Base-by-base conservation (phyloP, 768 basidiomycete species). In the Phanerochaete sordida region DNA sequence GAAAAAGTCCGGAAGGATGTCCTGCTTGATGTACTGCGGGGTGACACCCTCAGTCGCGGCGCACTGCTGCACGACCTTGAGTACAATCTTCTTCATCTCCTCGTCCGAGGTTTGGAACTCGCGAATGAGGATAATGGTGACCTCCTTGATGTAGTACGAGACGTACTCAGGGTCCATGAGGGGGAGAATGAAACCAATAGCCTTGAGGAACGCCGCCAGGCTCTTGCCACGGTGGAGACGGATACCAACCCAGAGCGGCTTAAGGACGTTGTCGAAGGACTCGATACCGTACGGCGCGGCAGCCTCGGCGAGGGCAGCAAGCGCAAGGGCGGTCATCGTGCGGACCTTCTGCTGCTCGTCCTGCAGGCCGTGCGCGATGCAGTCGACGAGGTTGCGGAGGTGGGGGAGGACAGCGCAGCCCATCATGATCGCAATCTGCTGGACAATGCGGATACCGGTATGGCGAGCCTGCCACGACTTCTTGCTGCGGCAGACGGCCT, bases 391-490 rank as follows among this genome's bases (percentile, higher is more conserved):
- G 69, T 98, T 98, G 51, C 95, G 90, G 43, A 99, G 81, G 75
- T 98, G 97, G 16, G 97, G 97, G 1, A 99, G 83, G 24, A 98
- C 94, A 19, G 96, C 96, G 66, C 97, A 98, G 19, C 96, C 96
- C 95, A 98, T 98, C 95, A 98, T 98, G 69, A 98, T 96, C 21
- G 97, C 96, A 53, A 99, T 98, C 74, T 98, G 97, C 75, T 99
- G 97, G 12, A 99, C 95, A 64, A 99, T 98, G 68, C 97, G 94
- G 68, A 99, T 98, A 75, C 97, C 97, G 3, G 97, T 99, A 74
- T 98, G 97, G 61, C 96, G 87, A 9, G 97, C 97, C 74, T 99
- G 97, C 97, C 97, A 99, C 9, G 95, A 98, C 77, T 99, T 99
- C 76, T 98, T 98, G 59, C 93, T 95, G 49, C 95, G 88, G 77